These are phyloP conservation scores for Saccharomycopsis schoenii DNA, from an alignment of 805 yeast genomes.

Conservation along the genomic window DNA sequence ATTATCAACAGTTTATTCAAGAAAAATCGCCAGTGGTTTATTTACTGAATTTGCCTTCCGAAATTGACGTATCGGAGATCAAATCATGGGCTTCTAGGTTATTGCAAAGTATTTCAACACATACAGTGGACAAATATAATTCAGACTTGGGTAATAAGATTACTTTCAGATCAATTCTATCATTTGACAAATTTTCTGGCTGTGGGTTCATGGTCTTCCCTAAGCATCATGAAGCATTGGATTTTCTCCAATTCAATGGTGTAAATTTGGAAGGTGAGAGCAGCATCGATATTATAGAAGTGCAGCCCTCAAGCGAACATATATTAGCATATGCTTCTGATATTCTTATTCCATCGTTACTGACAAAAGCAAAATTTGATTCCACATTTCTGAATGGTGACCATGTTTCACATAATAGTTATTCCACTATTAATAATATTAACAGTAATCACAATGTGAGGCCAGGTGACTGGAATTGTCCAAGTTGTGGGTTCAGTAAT, in stretches of 20 bases:
- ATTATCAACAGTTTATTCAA: constrained; percentile 28
- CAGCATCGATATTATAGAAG: constrained; percentile 41
- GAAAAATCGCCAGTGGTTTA: constrained; percentile 75
- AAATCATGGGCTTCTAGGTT: constrained; percentile 85
- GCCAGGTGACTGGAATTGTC: constrained; percentile 98
- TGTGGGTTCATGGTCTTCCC: constrained; percentile 82
- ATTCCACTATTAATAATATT: neutral
- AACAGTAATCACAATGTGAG: constrained; percentile 51
- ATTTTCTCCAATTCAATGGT: constrained; percentile 60
- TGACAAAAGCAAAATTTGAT: constrained; percentile 20
- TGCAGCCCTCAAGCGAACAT: constrained; percentile 73
- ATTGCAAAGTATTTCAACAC: constrained; percentile 59
- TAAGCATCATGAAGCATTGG: constrained; percentile 78
- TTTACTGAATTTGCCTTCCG: constrained; percentile 70
- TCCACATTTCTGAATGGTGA: neutral
- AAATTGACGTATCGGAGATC: constrained; percentile 82
- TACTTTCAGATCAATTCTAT: constrained; percentile 80
- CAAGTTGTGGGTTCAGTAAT: constrained; percentile 89
- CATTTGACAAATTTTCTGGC: constrained; percentile 45
- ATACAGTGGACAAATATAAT: neutral
- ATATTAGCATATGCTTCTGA: constrained; percentile 79
- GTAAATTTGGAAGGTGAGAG: constrained; percentile 19
- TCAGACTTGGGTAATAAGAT: constrained; percentile 23
- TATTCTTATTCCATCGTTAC: constrained; percentile 75
- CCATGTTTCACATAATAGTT: neutral